These are phyloP conservation scores for Bimuria novae-zelandiae DNA, from an alignment of 2,329 filamentous ascomycete genomes.

Conservation along the genomic window DNA sequence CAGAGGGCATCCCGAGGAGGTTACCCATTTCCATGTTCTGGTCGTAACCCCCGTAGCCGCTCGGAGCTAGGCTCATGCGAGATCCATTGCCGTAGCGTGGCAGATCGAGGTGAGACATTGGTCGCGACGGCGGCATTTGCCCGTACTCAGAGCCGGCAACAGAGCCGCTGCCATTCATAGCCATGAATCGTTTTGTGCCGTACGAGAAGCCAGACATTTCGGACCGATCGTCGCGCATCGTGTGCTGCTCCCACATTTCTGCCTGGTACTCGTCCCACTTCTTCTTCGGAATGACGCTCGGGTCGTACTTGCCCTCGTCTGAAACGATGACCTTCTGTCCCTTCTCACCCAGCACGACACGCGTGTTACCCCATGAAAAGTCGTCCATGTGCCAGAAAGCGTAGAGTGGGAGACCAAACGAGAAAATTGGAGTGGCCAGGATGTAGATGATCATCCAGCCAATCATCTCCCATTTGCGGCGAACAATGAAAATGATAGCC, in stretches of 20 bases:
- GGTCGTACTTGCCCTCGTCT: slow-evolving; percentile 98
- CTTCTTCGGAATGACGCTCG: slow-evolving; percentile 89
- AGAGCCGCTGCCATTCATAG: slow-evolving; percentile 49
- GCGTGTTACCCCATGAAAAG: slow-evolving; percentile 99
- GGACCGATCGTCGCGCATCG: slow-evolving; percentile 78
- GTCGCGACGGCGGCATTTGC: slow-evolving; percentile 54
- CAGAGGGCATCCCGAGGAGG: slow-evolving; percentile 77
- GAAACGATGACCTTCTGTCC: slow-evolving; percentile 91
- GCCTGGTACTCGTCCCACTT: slow-evolving; percentile 99
- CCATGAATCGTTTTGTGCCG: slow-evolving; percentile 74
- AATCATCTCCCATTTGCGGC: slow-evolving; percentile 99
- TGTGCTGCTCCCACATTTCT: slow-evolving; percentile 96
- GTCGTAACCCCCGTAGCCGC: slow-evolving; percentile 53
- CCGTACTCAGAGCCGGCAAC: slow-evolving; percentile 68
- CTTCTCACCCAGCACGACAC: slow-evolving; percentile 91
- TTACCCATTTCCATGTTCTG: slow-evolving; percentile 69
- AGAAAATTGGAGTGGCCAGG: slow-evolving; percentile 87
- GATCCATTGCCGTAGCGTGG: slow-evolving; percentile 53
- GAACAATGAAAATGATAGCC: slow-evolving; percentile 93
- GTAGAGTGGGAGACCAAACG: slow-evolving; percentile 86
- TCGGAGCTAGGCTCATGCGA: slow-evolving; percentile 63
- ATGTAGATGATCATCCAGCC: slow-evolving; percentile 99
- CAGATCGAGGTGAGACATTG: slow-evolving; percentile 64
- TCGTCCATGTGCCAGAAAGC: slow-evolving; percentile 99
- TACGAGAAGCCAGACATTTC: slow-evolving; percentile 95